Evolutionary conservation across 176 grass and related monocot genomes (phyloP), one percentile per base, ranked within the genome.

Genomic region (Bonia amplexicaulis): DNA sequence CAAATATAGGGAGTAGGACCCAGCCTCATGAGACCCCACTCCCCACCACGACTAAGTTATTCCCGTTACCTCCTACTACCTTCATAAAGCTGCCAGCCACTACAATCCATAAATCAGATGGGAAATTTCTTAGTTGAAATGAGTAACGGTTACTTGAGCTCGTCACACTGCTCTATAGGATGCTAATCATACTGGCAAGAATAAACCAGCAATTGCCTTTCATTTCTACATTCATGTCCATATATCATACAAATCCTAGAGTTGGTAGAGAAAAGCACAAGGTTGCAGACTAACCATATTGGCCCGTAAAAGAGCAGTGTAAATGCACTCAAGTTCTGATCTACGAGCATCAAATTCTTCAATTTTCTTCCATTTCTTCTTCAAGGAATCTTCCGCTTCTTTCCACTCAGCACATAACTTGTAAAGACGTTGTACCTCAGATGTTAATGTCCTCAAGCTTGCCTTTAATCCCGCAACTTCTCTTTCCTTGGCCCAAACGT

Each of bases 321-420:
- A 98, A 85, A 98, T 93, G 59, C 80, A 92, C 80, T 98, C 91
- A 9, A 98, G 91, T 85, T 98, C 96, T 78, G 93, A 94, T 87
- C 93, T 80, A 73, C 96, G 89, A 66, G 96, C 88, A 59, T 94
- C 96, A 71, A 98, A 95, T 81, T 93, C 96, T 83, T 98, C 96
- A 1, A 98, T 98, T 89, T 98, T 98, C 81, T 95, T 98, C 96
- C 96, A 98, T 83, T 98, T 98, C 71, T 95, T 98, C 86, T 95
- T 98, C 85, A 98, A 82, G 5, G 91, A 98, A 84, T 95, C 93
- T 93, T 98, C 96, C 61, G 93, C 96, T 85, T 98, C 93, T 90
- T 95, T 95, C 93, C 93, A 98, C 86, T 98, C 91, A 2, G 89
- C 91, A 45, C 96, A 98, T 84, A 98, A 87, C 66, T 98, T 98